Evolutionary conservation across 192 early-diverging fungal species (phyloP), one percentile per base, ranked within the genome.

Genomic region (Dissophora ornata): DNA sequence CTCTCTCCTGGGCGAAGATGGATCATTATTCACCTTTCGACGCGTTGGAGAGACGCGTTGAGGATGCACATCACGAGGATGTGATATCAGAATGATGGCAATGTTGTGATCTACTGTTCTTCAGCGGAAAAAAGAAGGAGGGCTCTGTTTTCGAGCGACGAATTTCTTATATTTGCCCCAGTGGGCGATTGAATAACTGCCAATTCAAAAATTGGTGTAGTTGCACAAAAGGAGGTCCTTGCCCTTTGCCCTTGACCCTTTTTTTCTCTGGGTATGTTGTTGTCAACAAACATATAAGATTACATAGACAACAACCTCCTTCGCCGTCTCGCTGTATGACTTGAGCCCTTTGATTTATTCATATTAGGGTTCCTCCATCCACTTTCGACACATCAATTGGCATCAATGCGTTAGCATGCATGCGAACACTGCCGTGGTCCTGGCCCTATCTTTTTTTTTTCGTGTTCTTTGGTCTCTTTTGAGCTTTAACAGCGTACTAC

Each of bases 121-220:
- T 13, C 9, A 10, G 18, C 30, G 7, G 29, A 10, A 10, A 22
- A 10, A 51, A 21, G 22, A 24, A 51, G 13, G 49, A 21, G 22
- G 19, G 26, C 49, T 10, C 1, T 15, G 53, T 9, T 11, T 15
- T 4, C 8, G 21, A 25, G 30, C 10, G 28, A 28, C 5, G n/a
- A 25, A 12, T 29, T 8, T 40, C 21, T 36, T 29, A 29, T 50
- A 48, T 50, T 49, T 16, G 44, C 19, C 24, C 24, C 28, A 49
- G 55, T 32, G 52, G 42, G 53, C 16, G 41, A 44, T 44, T 55
- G 52, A 66, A 16, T 38, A 25, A 4, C 42, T 26, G 3, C 33
- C 28, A 29, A 60, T 60, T 61, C 2, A 54, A 60, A 60, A 59
- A 42, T 0, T 69, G 67, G 49, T 69, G 67, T 69, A 44, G 50